Base-by-base conservation (phyloP, 2,329 filamentous ascomycete species). In the Ascocoryne sarcoides region DNA sequence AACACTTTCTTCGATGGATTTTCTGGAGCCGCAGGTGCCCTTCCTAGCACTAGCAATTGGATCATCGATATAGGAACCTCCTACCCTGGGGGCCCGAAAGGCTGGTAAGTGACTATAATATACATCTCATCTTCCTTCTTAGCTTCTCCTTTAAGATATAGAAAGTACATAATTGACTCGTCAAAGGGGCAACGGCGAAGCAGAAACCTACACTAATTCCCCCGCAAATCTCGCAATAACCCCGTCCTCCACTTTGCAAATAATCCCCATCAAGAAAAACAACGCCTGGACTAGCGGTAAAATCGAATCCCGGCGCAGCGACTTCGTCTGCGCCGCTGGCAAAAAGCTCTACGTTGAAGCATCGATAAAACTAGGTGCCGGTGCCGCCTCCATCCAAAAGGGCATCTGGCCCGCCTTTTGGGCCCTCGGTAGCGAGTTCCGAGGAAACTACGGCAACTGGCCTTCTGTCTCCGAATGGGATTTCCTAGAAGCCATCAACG, bases 401-500 rank as follows among this genome's bases (percentile, higher is more conserved):
- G 65, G 66, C 14, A 65, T 69, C 50, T 70, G 68, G 67, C 64
- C 63, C 0, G 67, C 66, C 0, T 69, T 70, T 46, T 70, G 66
- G 67, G 54, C 62, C 16, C 60, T 70, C 21, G 67, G 67, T 4
- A 44, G 56, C 7, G 51, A 45, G 2, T 67, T 61, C 52, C 61
- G 66, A 32, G 51, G 51, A 20, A 59, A 64, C 42, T 62, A 62
- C 44, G 51, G 44, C 10, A 61, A 60, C 43, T 70, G 67, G 68
- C 67, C 68, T 0, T 37, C 47, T 4, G 50, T 62, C 10, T 64
- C 64, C 40, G 68, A 70, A 55, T 57, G 69, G 34, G 68, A 70
- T 54, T 59, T 70, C 32, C 48, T 70, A 40, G 68, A 70, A 53
- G 53, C 58, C 5, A 50, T 63, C 40, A 68, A 68, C 51, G 67